Base-by-base conservation (phyloP, 1,284 basidiomycete genomes). In the Marasmius oreades region DNA sequence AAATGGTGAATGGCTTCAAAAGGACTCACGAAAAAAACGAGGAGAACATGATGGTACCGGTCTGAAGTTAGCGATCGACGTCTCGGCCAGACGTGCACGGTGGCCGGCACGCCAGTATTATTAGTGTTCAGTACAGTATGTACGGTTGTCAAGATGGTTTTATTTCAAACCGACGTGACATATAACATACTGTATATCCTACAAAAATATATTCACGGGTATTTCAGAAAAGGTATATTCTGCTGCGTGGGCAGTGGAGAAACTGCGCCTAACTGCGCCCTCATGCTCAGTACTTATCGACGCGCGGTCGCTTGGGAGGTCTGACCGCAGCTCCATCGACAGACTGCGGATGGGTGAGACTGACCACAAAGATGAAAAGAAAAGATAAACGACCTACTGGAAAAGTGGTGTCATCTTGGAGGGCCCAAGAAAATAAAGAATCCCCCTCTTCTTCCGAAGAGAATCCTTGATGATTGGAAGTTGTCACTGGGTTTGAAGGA, bases 1-100 rank as follows among this genome's bases (percentile, higher is more conserved):
- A 59, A 46, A 37, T 56, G 28, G 42, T 44, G 44, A 56, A 7
- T n/a, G 7, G 31, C 26, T 44, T 53, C 57, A 53, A 36, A 53
- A 51, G 24, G 46, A 84, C 88, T 82, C 68, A 88, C 86, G 85
- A 86, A 64, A 88, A 84, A 56, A 87, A 67, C 14, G 83, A 83
- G 60, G 83, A 81, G 75, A 90, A 88, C 87, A 90, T 90, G 71
- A 66, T 71, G 59, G 76, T 70, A 42, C 55, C 59, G 51, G 51
- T 55, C 34, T n/a, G 26, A 48, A 55, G 53, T 51, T 28, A 23
- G 53, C 50, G 47, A 55, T 55, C 23, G 45, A 20, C 22, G 39
- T 31, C n/a, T 31, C 28, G 28, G 10, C 10, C 28, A 10, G 28
- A n/a, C n/a, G n/a, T n/a, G n/a, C n/a, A n/a, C n/a, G n/a, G n/a